These are phyloP conservation scores for Tubosaeta sp. DNA, from an alignment of 768 basidiomycete genomes.

Conservation along the genomic window DNA sequence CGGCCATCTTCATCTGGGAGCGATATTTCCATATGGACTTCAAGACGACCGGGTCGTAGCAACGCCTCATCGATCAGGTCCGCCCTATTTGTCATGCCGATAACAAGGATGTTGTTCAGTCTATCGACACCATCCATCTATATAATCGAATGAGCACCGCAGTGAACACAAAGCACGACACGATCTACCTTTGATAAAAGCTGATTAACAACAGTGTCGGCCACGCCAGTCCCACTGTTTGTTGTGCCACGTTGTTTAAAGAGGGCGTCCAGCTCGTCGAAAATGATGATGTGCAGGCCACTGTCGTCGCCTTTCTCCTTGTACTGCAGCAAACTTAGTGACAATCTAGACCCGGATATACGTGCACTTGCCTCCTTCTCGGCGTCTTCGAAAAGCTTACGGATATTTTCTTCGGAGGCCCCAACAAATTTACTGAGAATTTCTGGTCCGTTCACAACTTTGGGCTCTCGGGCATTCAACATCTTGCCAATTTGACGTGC, in stretches of 20 bases:
- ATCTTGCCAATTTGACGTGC: slow-evolving; percentile 99
- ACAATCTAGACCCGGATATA: neutral
- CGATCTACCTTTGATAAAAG: slow-evolving; percentile 83
- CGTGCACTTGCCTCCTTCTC: slow-evolving; percentile 76
- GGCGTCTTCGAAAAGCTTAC: slow-evolving; percentile 96
- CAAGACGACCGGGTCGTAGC: slow-evolving; percentile 94
- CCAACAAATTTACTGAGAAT: slow-evolving; percentile 97
- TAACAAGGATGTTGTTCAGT: slow-evolving; percentile 97
- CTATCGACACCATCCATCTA: slow-evolving; percentile 99
- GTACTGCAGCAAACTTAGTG: slow-evolving; percentile 49
- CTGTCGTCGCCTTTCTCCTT: slow-evolving; percentile 97
- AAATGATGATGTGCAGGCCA: slow-evolving; percentile 98
- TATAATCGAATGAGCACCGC: slow-evolving; percentile 9
- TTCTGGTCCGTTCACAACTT: slow-evolving; percentile 98
- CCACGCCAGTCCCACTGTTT: slow-evolving; percentile 89
- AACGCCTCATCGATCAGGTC: slow-evolving; percentile 99
- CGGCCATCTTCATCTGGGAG: slow-evolving; percentile 93
- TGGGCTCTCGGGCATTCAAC: slow-evolving; percentile 96
- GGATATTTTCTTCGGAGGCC: slow-evolving; percentile 94
- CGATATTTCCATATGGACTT: slow-evolving; percentile 99
- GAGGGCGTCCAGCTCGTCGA: slow-evolving; percentile 97
- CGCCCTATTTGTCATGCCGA: slow-evolving; percentile 97
- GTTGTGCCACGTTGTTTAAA: slow-evolving; percentile 98
- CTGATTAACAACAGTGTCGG: slow-evolving; percentile 99
- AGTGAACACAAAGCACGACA: neutral